Conservation (phyloP, 306 rosid genomes). For the Calophaca sinica region DNA sequence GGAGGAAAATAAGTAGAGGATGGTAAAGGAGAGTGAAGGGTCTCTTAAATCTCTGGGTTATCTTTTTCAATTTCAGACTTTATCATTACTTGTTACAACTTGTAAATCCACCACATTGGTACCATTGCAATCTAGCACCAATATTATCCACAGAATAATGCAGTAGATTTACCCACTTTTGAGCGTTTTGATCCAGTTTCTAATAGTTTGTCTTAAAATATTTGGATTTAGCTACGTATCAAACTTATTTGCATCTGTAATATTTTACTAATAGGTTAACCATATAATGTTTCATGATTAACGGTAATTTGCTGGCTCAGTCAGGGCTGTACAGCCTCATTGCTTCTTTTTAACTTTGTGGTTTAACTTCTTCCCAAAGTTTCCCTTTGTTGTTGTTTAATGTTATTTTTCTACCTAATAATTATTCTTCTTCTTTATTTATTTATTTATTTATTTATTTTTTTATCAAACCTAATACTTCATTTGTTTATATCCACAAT, state of each 20-base stretch:
- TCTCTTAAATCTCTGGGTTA: neutral
- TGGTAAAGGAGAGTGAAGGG: neutral
- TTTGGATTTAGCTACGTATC: neutral
- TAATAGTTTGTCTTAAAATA: neutral
- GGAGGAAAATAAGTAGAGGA: slow-evolving; percentile 1
- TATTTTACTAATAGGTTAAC: neutral
- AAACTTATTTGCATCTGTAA: neutral
- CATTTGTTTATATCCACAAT: neutral
- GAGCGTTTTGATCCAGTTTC: neutral
- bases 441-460: no score
- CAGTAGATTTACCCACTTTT: neutral
- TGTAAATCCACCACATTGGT: neutral
- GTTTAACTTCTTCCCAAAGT: neutral
- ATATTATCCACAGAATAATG: neutral
- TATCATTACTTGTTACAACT: neutral
- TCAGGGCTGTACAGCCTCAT: neutral
- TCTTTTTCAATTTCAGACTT: slow-evolving; percentile 8
- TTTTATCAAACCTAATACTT: neutral
- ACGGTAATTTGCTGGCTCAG: neutral
- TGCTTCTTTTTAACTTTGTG: neutral
- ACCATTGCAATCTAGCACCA: neutral
- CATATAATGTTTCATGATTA: neutral
- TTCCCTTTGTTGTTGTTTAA: slow-evolving; percentile 1
- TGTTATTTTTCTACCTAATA: neutral
- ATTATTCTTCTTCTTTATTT: no score